Conservation (phyloP, 2,329 filamentous ascomycete genomes). For the Lojkania enalia region DNA sequence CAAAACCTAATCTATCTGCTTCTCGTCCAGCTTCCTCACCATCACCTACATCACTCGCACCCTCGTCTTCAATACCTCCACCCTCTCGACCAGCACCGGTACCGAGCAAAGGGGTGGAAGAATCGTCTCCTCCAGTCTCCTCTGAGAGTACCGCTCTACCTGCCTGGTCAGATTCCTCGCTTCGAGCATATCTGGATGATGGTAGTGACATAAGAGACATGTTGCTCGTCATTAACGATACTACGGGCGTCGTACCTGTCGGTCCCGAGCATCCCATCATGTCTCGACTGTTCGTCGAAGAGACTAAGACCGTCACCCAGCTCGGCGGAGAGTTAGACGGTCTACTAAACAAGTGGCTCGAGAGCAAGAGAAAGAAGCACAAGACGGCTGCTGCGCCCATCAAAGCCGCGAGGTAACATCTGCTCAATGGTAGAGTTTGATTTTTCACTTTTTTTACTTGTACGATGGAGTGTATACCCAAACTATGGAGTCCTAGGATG, state of each 20-base stretch:
- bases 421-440: background rate
- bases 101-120: constrained; percentile 27
- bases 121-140: constrained; percentile 31
- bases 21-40: constrained; percentile 22
- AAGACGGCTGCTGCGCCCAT: background rate
- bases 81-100: constrained; percentile 45
- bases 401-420: background rate
- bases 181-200: constrained; percentile 90
- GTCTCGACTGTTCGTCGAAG: constrained; percentile 78
- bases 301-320: constrained; percentile 81
- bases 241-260: constrained; percentile 77
- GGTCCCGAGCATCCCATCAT: constrained; percentile 85
- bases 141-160: constrained; percentile 58
- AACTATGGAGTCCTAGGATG: no score
- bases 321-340: constrained; percentile 90
- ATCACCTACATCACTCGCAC: constrained; percentile 29
- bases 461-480: no score
- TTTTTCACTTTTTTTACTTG: background rate
- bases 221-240: constrained; percentile 89
- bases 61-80: constrained; percentile 23
- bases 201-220: constrained; percentile 87
- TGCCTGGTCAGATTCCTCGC: constrained; percentile 83
- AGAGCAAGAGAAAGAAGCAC: constrained; percentile 45
- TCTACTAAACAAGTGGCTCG: constrained; percentile 79
- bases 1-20: constrained; percentile 26